phyloP scores from a whole-genome alignment of 2,329 filamentous ascomycete species.

The Aureobasidium sp. region DNA sequence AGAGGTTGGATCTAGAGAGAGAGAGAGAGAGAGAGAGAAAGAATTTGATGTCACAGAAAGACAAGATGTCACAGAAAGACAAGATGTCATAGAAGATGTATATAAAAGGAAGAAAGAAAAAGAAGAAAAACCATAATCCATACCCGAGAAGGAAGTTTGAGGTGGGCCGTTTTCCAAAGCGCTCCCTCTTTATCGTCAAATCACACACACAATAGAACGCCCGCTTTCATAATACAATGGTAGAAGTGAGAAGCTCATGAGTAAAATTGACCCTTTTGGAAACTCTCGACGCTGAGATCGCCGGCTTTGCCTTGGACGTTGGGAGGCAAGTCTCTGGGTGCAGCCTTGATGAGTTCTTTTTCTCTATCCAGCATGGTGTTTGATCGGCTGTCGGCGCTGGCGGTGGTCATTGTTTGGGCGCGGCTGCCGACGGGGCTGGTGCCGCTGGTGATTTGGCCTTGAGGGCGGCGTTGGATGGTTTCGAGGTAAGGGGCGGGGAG shows the following conservation, averaged over 20 bases:
- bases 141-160: background rate
- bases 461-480: conserved; percentile 52
- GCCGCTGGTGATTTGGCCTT: conserved; percentile 35
- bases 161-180: background rate
- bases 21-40: too few species aligned
- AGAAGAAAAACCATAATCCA: background rate
- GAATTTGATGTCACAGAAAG: too few species aligned
- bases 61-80: too few species aligned
- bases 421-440: conserved; percentile 39
- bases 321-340: conserved; percentile 30
- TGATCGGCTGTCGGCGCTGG: conserved; percentile 28
- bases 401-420: conserved; percentile 47
- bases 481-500: conserved; percentile 86
- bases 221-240: background rate
- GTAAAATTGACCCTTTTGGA: conserved; percentile 57
- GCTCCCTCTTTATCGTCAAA: background rate
- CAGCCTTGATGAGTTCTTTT: conserved; percentile 25
- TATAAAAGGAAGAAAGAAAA: background rate
- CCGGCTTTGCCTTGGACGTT: conserved; percentile 50
- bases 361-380: conserved; percentile 40
- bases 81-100: background rate
- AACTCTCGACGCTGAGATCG: conserved; percentile 59
- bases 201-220: background rate
- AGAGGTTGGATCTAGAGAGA: too few species aligned
- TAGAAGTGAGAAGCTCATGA: background rate